These are phyloP conservation scores for Solanum raphanifolium DNA, from an alignment of 257 asterid genomes.

Conservation along the genomic window DNA sequence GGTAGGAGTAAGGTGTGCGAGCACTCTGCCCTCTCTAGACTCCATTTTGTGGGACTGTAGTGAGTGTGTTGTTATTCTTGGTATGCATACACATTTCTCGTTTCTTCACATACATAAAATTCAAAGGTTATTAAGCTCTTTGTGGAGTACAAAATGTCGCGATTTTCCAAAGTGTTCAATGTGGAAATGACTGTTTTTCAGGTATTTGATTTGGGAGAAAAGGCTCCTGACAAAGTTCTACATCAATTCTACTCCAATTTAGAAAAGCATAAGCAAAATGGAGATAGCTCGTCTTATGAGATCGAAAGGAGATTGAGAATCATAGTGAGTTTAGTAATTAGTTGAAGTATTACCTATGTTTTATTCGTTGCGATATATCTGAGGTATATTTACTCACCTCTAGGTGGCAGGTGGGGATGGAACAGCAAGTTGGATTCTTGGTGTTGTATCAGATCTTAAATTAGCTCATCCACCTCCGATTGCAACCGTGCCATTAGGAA, in stretches of 20 bases:
- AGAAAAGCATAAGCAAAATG: slow-evolving; percentile 51
- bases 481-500: slow-evolving; percentile 88
- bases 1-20: background rate
- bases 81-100: background rate
- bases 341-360: background rate
- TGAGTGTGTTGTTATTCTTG: background rate
- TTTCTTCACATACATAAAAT: background rate
- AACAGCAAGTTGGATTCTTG: slow-evolving; percentile 97
- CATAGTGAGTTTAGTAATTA: slow-evolving; percentile 53
- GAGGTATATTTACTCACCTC: background rate
- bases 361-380: slow-evolving; percentile 1
- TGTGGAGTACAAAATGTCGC: background rate
- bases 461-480: slow-evolving; percentile 76
- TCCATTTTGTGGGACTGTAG: background rate
- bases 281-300: slow-evolving; percentile 42
- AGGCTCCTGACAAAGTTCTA: slow-evolving; percentile 62
- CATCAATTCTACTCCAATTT: slow-evolving; percentile 44
- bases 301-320: slow-evolving; percentile 50
- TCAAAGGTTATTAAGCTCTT: background rate
- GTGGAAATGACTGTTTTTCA: slow-evolving; percentile 13
- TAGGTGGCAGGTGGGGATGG: slow-evolving; percentile 99
- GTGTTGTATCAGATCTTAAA: slow-evolving; percentile 84
- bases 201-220: slow-evolving; percentile 85
- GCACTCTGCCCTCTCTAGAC: background rate
- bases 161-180: background rate